These are phyloP conservation scores for Prosopis cineraria DNA, from an alignment of 306 rosid genomes.

Conservation along the genomic window DNA sequence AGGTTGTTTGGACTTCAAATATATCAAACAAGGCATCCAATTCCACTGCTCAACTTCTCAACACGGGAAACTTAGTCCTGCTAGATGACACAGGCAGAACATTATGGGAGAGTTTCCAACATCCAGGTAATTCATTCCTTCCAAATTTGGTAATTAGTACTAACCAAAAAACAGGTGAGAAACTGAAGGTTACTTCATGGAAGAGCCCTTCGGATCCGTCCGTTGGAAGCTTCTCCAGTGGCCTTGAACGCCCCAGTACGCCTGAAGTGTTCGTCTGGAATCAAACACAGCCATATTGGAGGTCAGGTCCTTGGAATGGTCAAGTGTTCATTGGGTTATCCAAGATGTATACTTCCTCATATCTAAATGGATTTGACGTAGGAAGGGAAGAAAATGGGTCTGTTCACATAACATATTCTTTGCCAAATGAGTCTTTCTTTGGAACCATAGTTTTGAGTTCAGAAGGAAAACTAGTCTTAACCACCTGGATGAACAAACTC, in stretches of 20 bases:
- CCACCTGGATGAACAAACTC: not conserved
- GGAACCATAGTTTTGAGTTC: not conserved
- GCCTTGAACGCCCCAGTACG: not conserved
- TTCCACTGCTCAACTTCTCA: too few species aligned
- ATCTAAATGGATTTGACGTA: slow-evolving; percentile 2
- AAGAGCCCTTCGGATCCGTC: slow-evolving; percentile 26
- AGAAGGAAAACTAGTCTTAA: not conserved
- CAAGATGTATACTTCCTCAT: not conserved
- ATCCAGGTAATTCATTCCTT: too few species aligned
- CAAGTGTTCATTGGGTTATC: too few species aligned
- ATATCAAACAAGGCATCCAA: too few species aligned
- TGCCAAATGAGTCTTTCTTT: not conserved
- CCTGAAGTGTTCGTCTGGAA: slow-evolving; percentile 22
- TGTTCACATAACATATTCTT: not conserved
- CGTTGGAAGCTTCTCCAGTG: not conserved
- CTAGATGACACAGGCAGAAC: too few species aligned
- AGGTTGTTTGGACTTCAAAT: not conserved
- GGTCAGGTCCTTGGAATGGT: slow-evolving; percentile 38
- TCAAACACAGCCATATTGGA: not conserved
- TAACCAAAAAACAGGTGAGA: too few species aligned
- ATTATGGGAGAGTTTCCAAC: too few species aligned
- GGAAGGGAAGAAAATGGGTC: not conserved
- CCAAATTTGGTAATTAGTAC: too few species aligned
- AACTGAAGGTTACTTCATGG: too few species aligned
- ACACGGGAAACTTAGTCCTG: too few species aligned